Evolutionary conservation across 495 filamentous ascomycete species (phyloP).

Genomic region (Bacidia rubella): DNA sequence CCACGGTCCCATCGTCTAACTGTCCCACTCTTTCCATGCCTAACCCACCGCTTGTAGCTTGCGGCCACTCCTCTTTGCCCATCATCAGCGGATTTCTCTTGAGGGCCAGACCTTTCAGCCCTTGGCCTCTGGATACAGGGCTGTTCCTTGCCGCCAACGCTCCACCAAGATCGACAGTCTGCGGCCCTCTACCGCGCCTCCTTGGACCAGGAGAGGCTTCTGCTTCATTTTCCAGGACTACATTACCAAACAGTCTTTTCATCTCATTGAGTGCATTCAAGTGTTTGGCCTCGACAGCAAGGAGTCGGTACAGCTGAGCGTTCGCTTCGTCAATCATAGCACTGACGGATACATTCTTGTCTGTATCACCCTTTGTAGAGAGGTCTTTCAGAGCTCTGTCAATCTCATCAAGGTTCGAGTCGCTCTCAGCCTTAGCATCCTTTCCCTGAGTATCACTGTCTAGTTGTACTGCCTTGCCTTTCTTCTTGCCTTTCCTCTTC

Average conservation of each 20-base stretch:
- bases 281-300: constrained; percentile 62
- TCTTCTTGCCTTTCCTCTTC: constrained; percentile 18
- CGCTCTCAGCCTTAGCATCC: constrained; percentile 11
- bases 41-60: constrained; percentile 63
- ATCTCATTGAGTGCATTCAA: constrained; percentile 88
- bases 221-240: constrained; percentile 51
- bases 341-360: not conserved
- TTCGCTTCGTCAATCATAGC: constrained; percentile 11
- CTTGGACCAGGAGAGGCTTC: constrained; percentile 28
- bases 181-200: constrained; percentile 37
- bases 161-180: constrained; percentile 54
- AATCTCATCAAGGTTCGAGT: constrained; percentile 59
- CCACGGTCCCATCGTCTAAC: constrained; percentile 32
- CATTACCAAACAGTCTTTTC: constrained; percentile 78
- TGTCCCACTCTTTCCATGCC: constrained; percentile 65
- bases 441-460: no score
- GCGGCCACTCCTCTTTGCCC: constrained; percentile 86
- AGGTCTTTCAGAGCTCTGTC: constrained; percentile 64
- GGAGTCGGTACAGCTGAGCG: constrained; percentile 31
- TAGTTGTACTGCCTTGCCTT: not conserved
- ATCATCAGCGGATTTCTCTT: constrained; percentile 75
- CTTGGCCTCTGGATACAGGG: constrained; percentile 42
- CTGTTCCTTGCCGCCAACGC: constrained; percentile 50
- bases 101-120: constrained; percentile 53
- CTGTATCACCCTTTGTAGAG: constrained; percentile 21